Evolutionary conservation across 2,329 filamentous ascomycete genomes (phyloP).

Genomic region (Aspergillus fijiensis): DNA sequence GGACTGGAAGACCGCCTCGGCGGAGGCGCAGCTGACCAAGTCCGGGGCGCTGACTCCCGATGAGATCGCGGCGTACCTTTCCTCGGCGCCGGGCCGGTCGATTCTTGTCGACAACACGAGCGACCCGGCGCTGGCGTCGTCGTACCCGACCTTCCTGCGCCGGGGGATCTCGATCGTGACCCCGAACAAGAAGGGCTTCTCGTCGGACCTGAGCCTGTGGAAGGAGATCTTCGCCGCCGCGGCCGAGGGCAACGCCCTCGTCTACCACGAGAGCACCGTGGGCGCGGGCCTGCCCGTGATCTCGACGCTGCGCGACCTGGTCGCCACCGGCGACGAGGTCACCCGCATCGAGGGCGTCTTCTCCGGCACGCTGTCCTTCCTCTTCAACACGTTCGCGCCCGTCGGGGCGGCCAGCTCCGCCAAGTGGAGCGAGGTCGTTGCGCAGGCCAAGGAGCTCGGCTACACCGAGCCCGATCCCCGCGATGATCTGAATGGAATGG

Average conservation of each 20-base stretch:
- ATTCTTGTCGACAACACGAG: constrained; percentile 95
- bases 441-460: constrained; percentile 85
- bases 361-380: constrained; percentile 94
- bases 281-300: constrained; percentile 92
- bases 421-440: constrained; percentile 87
- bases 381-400: constrained; percentile 96
- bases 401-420: constrained; percentile 63
- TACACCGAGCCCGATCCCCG: constrained; percentile 88
- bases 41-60: constrained; percentile 57
- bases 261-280: constrained; percentile 94
- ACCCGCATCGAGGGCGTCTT: constrained; percentile 95
- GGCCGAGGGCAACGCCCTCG: constrained; percentile 62
- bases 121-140: constrained; percentile 77
- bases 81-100: constrained; percentile 71
- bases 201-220: constrained; percentile 77
- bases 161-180: constrained; percentile 89
- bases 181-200: constrained; percentile 98
- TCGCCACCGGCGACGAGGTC: constrained; percentile 88
- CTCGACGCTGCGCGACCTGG: constrained; percentile 88
- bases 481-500: constrained; percentile 82
- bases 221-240: constrained; percentile 79
- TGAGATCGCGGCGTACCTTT: constrained; percentile 75
- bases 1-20: constrained; percentile 58
- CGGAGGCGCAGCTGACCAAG: constrained; percentile 59
- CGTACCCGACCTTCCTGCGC: constrained; percentile 77